Conservation (phyloP, 495 filamentous ascomycete species). For the Penicillium steckii region DNA sequence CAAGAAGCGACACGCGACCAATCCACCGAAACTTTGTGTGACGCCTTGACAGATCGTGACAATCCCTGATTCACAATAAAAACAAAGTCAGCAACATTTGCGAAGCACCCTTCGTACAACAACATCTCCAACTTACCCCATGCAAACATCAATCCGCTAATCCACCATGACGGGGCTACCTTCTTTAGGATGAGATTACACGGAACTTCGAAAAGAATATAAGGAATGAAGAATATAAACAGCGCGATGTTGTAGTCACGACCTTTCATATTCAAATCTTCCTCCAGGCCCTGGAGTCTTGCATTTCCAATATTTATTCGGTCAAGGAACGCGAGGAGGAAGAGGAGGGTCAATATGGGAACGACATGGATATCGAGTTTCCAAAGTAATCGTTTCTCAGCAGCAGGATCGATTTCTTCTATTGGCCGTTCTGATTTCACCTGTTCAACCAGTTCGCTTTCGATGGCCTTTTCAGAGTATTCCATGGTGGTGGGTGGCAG, state of each 20-base stretch:
- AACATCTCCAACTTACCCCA: constrained; percentile 44
- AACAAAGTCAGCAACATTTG: not conserved
- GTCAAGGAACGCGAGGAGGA: constrained; percentile 42
- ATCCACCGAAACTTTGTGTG: constrained; percentile 47
- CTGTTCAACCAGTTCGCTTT: constrained; percentile 15
- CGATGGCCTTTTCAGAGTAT: constrained; percentile 4
- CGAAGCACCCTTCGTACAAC: too few relatives aligned
- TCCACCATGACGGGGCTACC: constrained; percentile 57
- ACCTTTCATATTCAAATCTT: constrained; percentile 55
- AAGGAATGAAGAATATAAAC: constrained; percentile 65
- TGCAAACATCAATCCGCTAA: constrained; percentile 51
- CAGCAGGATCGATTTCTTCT: constrained; percentile 16
- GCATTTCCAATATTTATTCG: constrained; percentile 65
- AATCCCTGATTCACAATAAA: constrained; percentile 26
- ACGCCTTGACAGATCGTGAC: constrained; percentile 59
- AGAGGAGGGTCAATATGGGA: constrained; percentile 37
- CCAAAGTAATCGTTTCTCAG: constrained; percentile 34
- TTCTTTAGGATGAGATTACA: constrained; percentile 66
- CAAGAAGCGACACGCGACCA: constrained; percentile 54
- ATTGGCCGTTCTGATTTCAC: constrained; percentile 7
- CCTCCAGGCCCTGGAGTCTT: constrained; percentile 56
- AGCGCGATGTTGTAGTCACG: constrained; percentile 61
- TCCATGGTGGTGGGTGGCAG: constrained; percentile 3
- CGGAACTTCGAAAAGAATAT: constrained; percentile 64
- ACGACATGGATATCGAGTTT: constrained; percentile 44